Evolutionary conservation across 192 early-diverging fungal species (phyloP).

Genomic region (Piromyces finnis): DNA sequence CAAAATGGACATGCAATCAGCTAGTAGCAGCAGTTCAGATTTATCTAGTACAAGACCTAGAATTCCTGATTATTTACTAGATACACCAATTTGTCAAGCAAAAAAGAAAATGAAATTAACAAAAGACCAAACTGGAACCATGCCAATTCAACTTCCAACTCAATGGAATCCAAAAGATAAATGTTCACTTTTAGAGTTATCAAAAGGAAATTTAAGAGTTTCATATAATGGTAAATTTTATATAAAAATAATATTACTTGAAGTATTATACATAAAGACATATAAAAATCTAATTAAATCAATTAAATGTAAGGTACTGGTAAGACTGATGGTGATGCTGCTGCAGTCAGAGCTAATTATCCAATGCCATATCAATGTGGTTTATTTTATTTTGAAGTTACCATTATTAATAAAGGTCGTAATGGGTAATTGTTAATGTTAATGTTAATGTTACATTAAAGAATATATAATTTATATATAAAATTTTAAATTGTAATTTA

Average conservation of each 20-base stretch:
- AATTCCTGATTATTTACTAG: background rate
- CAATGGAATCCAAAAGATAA: conserved; percentile 45
- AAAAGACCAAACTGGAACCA: background rate
- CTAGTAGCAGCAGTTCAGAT: background rate
- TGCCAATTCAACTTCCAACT: conserved; percentile 18
- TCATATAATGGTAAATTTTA: conserved; percentile 26
- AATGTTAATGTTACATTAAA: no score
- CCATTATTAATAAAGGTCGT: conserved; percentile 66
- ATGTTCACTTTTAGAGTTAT: conserved; percentile 20
- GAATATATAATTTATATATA: no score
- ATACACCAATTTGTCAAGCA: background rate
- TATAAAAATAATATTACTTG: background rate
- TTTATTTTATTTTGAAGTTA: conserved; percentile 83
- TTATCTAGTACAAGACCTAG: background rate
- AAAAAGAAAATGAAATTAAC: background rate
- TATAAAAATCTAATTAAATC: no score
- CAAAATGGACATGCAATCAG: background rate
- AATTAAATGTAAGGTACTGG: conserved; percentile 31
- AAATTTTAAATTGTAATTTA: no score
- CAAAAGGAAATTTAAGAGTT: conserved; percentile 13
- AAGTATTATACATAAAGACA: no score
- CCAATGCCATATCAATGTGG: conserved; percentile 72
- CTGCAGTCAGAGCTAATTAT: conserved; percentile 55
- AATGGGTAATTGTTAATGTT: conserved; percentile 37
- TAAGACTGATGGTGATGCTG: conserved; percentile 57